These are phyloP conservation scores for Calonectria pseudoturangicola DNA, from an alignment of 2,329 filamentous ascomycete species.

Conservation along the genomic window DNA sequence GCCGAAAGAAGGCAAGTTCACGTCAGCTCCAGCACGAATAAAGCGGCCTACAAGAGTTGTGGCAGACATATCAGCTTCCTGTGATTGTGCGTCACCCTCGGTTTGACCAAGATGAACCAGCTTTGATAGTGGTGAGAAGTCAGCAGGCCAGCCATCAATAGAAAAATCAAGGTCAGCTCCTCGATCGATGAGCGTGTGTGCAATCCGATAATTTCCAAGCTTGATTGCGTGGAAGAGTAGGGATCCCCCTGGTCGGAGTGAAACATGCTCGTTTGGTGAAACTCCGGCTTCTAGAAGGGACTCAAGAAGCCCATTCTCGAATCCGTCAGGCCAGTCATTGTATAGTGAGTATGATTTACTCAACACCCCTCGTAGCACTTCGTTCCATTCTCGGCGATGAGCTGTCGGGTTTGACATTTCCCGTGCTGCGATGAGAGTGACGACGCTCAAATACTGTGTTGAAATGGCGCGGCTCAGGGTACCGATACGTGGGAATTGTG, in stretches of 20 bases:
- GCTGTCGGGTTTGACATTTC: background rate
- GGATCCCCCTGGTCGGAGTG: background rate
- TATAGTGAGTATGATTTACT: slow-evolving; percentile 17
- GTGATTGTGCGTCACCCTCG: slow-evolving; percentile 7
- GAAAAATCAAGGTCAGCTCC: slow-evolving; percentile 17
- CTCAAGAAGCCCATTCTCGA: slow-evolving; percentile 6
- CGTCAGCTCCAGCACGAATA: slow-evolving; percentile 9
- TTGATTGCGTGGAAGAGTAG: slow-evolving; percentile 16
- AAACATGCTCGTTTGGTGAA: slow-evolving; percentile 18
- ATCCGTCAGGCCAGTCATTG: slow-evolving; percentile 1
- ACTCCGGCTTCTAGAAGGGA: slow-evolving; percentile 1
- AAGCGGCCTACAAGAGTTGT: background rate
- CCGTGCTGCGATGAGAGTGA: background rate
- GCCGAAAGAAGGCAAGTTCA: slow-evolving; percentile 14
- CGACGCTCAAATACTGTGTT: background rate
- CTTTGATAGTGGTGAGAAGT: slow-evolving; percentile 10
- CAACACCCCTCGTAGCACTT: slow-evolving; percentile 3
- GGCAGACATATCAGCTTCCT: slow-evolving; percentile 8
- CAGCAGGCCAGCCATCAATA: slow-evolving; percentile 9
- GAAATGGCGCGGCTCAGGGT: background rate
- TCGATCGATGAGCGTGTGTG: slow-evolving; percentile 2
- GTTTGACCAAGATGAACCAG: slow-evolving; percentile 11
- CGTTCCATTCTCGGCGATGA: slow-evolving; percentile 16
- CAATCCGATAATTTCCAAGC: background rate
- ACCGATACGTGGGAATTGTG: slow-evolving; percentile 17